phyloP scores from a whole-genome alignment of 129 eudicot genomes.

The Centrapalus pauciflorus region DNA sequence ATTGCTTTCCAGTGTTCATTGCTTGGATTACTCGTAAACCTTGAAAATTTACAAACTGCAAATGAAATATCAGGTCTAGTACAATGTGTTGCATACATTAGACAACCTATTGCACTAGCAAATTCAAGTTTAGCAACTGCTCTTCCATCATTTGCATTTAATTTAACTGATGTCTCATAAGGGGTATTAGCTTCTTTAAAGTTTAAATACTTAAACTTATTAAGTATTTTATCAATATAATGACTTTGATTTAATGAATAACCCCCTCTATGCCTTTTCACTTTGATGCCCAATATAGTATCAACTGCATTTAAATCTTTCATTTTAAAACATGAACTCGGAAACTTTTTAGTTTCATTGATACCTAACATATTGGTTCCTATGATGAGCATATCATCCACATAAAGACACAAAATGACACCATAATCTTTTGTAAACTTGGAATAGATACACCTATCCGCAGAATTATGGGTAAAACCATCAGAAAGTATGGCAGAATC shows the following conservation, averaged over 20 bases:
- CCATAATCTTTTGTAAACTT: neutral
- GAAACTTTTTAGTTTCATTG: neutral
- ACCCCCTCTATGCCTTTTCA: too few species aligned
- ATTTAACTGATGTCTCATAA: too few species aligned
- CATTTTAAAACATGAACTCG: neutral
- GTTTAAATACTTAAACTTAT: too few species aligned
- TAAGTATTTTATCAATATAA: neutral
- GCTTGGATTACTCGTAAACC: neutral
- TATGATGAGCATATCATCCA: neutral
- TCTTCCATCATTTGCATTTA: too few species aligned
- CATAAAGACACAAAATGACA: conserved; percentile 7
- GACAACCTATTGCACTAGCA: neutral
- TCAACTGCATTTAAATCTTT: conserved; percentile 9
- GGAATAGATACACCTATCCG: neutral
- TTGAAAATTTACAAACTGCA: neutral
- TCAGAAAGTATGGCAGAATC: neutral
- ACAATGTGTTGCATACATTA: too few species aligned
- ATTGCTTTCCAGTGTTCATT: conserved; percentile 12
- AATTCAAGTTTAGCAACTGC: neutral
- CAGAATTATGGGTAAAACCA: neutral
- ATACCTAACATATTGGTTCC: neutral
- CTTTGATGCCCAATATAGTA: too few species aligned
- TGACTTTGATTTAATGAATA: conserved; percentile 5
- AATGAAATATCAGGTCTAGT: conserved; percentile 18
- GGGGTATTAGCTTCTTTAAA: too few species aligned